Evolutionary conservation across 352 stramenopile genomes (phyloP).

Genomic region (Phytopythium mirpurense): DNA sequence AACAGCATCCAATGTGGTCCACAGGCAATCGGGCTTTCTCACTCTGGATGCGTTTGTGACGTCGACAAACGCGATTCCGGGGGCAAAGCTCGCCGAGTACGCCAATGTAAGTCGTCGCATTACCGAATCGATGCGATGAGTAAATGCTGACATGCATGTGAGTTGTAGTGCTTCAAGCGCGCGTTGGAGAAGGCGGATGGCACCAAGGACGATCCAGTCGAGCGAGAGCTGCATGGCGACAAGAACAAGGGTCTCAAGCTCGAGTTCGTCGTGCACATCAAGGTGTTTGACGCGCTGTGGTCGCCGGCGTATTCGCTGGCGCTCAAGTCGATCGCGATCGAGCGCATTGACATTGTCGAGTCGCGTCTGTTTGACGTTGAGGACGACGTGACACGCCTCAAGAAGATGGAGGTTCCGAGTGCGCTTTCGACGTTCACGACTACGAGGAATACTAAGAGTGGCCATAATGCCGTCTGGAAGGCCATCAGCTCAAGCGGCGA

Average conservation of each 20-base stretch:
- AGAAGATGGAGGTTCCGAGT: background rate
- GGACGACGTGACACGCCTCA: background rate
- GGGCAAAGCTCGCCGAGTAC: constrained; percentile 1
- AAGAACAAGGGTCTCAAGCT: background rate
- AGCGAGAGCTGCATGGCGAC: background rate
- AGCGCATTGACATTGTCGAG: constrained; percentile 3
- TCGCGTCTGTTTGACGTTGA: constrained; percentile 2
- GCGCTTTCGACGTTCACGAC: background rate
- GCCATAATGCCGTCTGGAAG: background rate
- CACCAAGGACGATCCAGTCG: background rate
- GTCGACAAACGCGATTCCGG: background rate
- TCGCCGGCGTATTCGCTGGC: background rate
- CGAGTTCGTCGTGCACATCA: constrained; percentile 4
- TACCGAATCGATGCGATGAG: too few species aligned
- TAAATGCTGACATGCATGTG: background rate
- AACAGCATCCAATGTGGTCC: too few species aligned
- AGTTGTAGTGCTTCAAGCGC: background rate
- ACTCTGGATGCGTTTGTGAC: background rate
- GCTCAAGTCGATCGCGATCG: constrained; percentile 3
- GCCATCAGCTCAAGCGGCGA: background rate
- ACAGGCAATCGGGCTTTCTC: background rate
- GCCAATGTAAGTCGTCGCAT: background rate
- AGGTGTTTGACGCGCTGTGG: constrained; percentile 1
- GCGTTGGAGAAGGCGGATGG: background rate
- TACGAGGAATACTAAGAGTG: background rate